These are phyloP conservation scores for Pythium pyrilobum DNA, from an alignment of 352 stramenopile genomes.

Conservation along the genomic window DNA sequence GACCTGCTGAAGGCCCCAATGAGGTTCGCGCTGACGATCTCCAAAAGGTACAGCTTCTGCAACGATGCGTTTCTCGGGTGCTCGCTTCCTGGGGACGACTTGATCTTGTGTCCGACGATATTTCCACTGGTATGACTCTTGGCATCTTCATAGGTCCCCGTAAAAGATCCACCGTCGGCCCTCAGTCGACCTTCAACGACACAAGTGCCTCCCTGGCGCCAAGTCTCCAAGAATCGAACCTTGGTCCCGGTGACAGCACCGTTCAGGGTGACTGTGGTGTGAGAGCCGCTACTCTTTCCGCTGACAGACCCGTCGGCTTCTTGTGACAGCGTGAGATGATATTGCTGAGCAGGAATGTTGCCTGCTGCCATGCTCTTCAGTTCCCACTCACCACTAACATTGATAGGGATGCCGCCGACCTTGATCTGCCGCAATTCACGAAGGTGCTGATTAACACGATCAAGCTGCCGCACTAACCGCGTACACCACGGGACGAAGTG, in stretches of 20 bases:
- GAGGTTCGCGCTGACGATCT: constrained; percentile 75
- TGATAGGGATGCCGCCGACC: constrained; percentile 41
- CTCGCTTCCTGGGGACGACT: background rate
- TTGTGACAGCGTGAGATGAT: constrained; percentile 75
- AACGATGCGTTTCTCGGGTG: background rate
- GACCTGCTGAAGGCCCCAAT: constrained; percentile 64
- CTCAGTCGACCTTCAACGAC: constrained; percentile 75
- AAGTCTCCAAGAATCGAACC: constrained; percentile 83
- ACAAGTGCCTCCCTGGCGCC: constrained; percentile 83
- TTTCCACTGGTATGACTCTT: constrained; percentile 84
- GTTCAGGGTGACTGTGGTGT: constrained; percentile 77
- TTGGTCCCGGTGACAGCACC: constrained; percentile 72
- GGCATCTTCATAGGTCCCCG: constrained; percentile 80
- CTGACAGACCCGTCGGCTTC: constrained; percentile 50
- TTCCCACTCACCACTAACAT: constrained; percentile 80
- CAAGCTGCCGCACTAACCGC: constrained; percentile 56
- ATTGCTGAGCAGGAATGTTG: constrained; percentile 85
- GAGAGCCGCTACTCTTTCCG: constrained; percentile 73
- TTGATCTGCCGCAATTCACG: constrained; percentile 24
- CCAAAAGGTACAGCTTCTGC: constrained; percentile 50
- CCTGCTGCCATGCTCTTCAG: constrained; percentile 83
- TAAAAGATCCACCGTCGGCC: constrained; percentile 66
- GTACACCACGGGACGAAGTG: constrained; percentile 79
- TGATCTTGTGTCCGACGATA: constrained; percentile 62
- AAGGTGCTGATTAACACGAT: constrained; percentile 52